phyloP scores from a whole-genome alignment of 768 basidiomycete species.

The Glaciozyma martinii region DNA sequence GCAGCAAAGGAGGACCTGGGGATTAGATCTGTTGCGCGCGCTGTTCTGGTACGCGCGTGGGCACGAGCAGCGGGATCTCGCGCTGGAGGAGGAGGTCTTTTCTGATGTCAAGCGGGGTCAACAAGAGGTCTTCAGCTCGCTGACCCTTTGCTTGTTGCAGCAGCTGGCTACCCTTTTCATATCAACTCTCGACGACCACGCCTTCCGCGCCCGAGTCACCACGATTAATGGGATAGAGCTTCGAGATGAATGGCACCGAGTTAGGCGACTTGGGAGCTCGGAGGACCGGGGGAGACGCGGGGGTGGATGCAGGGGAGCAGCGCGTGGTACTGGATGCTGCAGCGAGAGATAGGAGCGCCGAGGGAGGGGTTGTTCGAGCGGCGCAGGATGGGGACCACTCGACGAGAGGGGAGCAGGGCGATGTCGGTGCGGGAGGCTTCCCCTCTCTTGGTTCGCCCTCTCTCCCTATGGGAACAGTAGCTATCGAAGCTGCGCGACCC shows the following conservation, averaged over 20 bases:
- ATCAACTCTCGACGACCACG: not conserved
- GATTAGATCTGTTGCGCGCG: too few relatives aligned
- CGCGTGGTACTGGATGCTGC: conserved; percentile 7
- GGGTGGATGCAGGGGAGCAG: conserved; percentile 17
- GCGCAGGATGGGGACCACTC: too few relatives aligned
- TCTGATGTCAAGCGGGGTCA: not conserved
- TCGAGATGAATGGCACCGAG: conserved; percentile 7
- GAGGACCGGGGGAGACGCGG: conserved; percentile 1
- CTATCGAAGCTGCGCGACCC: conserved; percentile 9
- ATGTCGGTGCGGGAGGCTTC: too few relatives aligned
- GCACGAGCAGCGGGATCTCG: not conserved
- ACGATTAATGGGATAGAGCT: conserved; percentile 16
- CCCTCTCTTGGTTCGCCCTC: too few relatives aligned
- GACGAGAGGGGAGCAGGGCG: too few relatives aligned
- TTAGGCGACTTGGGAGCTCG: conserved; percentile 13
- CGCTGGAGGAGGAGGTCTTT: not conserved
- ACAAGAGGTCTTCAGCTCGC: not conserved
- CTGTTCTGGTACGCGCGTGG: too few relatives aligned
- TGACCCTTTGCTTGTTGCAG: not conserved
- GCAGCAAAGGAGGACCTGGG: too few relatives aligned
- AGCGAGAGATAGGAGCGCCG: too few relatives aligned
- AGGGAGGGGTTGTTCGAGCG: too few relatives aligned
- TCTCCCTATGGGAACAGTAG: too few relatives aligned
- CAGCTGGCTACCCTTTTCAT: too few relatives aligned
- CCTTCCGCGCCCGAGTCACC: not conserved